These are phyloP conservation scores for Centaurea solstitialis DNA, from an alignment of 129 eudicot genomes.

Conservation along the genomic window DNA sequence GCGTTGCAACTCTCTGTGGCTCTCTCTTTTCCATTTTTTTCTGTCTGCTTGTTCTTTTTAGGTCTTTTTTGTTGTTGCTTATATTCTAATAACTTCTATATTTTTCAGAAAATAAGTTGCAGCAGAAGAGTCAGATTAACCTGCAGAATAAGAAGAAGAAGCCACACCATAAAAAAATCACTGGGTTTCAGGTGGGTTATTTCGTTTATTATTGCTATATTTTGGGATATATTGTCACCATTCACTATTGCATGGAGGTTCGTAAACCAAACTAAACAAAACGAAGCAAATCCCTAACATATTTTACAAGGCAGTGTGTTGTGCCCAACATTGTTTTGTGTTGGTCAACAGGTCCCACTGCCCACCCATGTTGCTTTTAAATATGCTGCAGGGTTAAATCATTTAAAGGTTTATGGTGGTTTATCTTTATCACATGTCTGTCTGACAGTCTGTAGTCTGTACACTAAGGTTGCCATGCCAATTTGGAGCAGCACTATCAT, in stretches of 20 bases:
- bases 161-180: slow-evolving; percentile 86
- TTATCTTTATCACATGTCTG: not conserved
- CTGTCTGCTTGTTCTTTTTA: not conserved
- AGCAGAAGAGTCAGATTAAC: slow-evolving; percentile 77
- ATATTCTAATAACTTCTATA: not conserved
- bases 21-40: not conserved
- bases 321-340: not conserved
- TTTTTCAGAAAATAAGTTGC: slow-evolving; percentile 79
- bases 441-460: not conserved
- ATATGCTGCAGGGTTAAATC: not conserved
- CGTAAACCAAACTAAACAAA: not conserved
- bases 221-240: not conserved
- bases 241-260: not conserved
- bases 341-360: slow-evolving; percentile 5
- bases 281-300: not conserved
- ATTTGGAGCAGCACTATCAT: slow-evolving; percentile 3
- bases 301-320: not conserved
- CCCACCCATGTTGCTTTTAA: not conserved
- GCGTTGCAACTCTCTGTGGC: not conserved
- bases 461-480: not conserved
- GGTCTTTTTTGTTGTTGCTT: slow-evolving; percentile 13
- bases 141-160: slow-evolving; percentile 96
- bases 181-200: slow-evolving; percentile 82
- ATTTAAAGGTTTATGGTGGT: not conserved
- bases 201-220: not conserved